Evolutionary conservation across 768 basidiomycete species (phyloP), one percentile per base, ranked within the genome.

Genomic region (Obba rivulosa): DNA sequence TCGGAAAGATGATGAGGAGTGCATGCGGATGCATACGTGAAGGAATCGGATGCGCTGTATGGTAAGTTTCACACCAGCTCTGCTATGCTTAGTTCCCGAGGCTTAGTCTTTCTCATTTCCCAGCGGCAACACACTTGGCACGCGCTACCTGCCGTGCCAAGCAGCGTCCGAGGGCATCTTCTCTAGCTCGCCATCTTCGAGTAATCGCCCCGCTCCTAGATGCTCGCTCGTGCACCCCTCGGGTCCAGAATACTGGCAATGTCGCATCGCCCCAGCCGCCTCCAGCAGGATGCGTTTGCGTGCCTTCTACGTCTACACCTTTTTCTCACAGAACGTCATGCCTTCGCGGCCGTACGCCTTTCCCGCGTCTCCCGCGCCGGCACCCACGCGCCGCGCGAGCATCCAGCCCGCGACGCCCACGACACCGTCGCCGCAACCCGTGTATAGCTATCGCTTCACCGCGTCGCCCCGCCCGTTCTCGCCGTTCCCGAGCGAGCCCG

Each of bases 21-120:
- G 66, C 77, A 2, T 87, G 85, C 54, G 83, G 84, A 13, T 87
- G 85, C 56, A 61, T 80, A 34, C 74, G 80, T 28, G 82, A 85
- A 62, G 83, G 82, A 4, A 69, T 87, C 9, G 85, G 81, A 17
- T 87, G 85, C 65, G 71, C 75, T 2, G 71, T 71, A 39, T 84
- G 80, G 79, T 73, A 45, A 58, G 74, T 64, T n/a, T 18, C 14
- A 24, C 3, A 5, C 20, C 18, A 40, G 36, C 3, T 39, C 3
- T 40, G 24, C 21, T n/a, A n/a, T n/a, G 1, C 31, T 37, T 45
- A 13, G n/a, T 45, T 48, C 40, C 16, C 43, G 20, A 21, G 31
- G 11, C 25, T 16, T 39, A 17, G 2, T 31, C n/a, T 43, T 41
- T 39, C 56, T 62, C 35, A 58, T 36, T n/a, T 21, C 39, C 21